Evolutionary conservation across 306 rosid genomes (phyloP).

Genomic region (Oemleria cerasiformis): DNA sequence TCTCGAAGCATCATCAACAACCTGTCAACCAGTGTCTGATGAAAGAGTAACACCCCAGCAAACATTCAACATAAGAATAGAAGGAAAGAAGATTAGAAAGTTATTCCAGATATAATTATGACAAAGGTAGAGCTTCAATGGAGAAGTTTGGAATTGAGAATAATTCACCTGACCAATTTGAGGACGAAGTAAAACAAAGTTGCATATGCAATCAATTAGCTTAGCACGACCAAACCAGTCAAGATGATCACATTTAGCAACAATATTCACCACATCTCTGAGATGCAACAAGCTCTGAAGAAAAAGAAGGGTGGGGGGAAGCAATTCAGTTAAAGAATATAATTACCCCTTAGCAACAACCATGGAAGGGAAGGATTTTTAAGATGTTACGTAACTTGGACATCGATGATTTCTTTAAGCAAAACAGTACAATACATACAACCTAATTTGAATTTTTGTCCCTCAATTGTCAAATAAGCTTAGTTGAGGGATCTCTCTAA

Average conservation of each 20-base stretch:
- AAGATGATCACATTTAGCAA: constrained; percentile 61
- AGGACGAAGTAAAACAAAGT: constrained; percentile 68
- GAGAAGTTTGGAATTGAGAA: constrained; percentile 8
- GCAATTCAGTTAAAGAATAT: constrained; percentile 16
- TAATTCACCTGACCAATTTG: constrained; percentile 78
- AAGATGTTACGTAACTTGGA: neutral
- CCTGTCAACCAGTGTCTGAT: constrained; percentile 67
- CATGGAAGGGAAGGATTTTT: neutral
- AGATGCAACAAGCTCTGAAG: constrained; percentile 57
- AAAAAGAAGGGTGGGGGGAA: constrained; percentile 20
- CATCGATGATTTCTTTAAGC: neutral
- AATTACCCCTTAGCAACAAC: neutral
- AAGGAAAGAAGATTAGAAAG: constrained; percentile 13
- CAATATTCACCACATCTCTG: constrained; percentile 54
- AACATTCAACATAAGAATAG: constrained; percentile 17
- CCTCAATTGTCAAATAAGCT: too few species aligned
- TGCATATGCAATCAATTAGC: constrained; percentile 75
- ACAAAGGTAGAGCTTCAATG: neutral
- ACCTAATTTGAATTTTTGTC: too few species aligned
- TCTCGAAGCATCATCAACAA: constrained; percentile 72
- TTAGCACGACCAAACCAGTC: constrained; percentile 86
- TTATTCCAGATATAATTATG: neutral
- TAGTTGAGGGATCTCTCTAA: neutral
- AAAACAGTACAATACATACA: neutral
- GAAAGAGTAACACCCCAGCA: constrained; percentile 22